Conservation (phyloP, 2,329 filamentous ascomycete species). For the Purpureocillium takamizusanense region DNA sequence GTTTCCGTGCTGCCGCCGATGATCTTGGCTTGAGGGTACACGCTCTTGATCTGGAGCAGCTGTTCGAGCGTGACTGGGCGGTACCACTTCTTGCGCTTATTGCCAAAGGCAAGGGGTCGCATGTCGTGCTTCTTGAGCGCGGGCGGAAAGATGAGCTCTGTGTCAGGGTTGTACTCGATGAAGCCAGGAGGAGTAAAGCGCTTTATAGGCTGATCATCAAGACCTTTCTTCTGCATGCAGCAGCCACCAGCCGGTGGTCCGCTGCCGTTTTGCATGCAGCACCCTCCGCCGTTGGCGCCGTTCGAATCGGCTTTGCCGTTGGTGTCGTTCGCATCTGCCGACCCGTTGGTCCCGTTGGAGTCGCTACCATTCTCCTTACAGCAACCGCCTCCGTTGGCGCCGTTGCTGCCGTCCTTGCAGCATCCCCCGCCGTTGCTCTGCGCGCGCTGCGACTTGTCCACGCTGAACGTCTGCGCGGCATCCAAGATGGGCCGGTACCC, state of each 20-base stretch:
- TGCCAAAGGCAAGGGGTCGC: slow-evolving; percentile 78
- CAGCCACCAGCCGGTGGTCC: slow-evolving; percentile 40
- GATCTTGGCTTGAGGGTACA: slow-evolving; percentile 78
- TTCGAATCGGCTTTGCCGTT: background rate
- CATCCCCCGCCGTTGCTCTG: background rate
- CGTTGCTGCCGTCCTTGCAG: slow-evolving; percentile 2
- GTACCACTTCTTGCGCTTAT: slow-evolving; percentile 91
- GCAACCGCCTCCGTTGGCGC: slow-evolving; percentile 18
- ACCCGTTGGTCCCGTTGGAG: background rate
- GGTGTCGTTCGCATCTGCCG: background rate
- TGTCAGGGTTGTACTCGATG: slow-evolving; percentile 89
- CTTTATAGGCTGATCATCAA: slow-evolving; percentile 47
- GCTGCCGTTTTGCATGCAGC: slow-evolving; percentile 60
- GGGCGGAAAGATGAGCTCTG: slow-evolving; percentile 91
- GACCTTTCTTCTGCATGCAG: slow-evolving; percentile 54
- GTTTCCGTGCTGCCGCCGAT: slow-evolving; percentile 96
- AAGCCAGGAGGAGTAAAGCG: slow-evolving; percentile 80
- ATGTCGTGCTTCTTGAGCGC: slow-evolving; percentile 74
- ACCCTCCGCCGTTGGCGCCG: slow-evolving; percentile 37
- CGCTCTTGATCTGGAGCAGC: slow-evolving; percentile 82
- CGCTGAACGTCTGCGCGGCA: slow-evolving; percentile 82
- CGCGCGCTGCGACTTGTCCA: slow-evolving; percentile 26
- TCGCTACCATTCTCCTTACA: slow-evolving; percentile 35
- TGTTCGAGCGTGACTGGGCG: slow-evolving; percentile 80
- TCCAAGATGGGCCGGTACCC: slow-evolving; percentile 92